Evolutionary conservation across 495 filamentous ascomycete species (phyloP).

Genomic region (Neurospora tetrasperma): DNA sequence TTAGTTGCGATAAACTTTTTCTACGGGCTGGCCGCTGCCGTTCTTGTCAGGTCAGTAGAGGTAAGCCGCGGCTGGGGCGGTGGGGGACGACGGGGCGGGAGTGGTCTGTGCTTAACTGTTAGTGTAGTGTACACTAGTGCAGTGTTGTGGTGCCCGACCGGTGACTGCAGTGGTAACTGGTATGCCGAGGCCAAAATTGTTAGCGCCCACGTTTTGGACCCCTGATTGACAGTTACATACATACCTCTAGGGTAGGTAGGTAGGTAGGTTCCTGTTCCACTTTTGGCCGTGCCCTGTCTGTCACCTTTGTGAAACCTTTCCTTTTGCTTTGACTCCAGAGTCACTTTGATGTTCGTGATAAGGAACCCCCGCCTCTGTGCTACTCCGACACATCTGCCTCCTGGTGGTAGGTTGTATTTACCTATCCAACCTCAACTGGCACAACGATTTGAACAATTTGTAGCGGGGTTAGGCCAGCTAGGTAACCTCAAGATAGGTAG

Average conservation of each 20-base stretch:
- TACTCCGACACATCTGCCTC: background rate
- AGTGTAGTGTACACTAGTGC: background rate
- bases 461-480: background rate
- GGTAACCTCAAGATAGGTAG: background rate
- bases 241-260: too few species aligned
- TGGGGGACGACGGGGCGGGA: background rate
- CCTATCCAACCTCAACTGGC: background rate
- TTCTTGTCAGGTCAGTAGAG: background rate
- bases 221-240: background rate
- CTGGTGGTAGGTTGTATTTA: background rate
- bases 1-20: background rate
- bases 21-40: background rate
- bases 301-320: background rate
- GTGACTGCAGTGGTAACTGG: background rate
- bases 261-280: background rate
- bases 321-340: background rate
- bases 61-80: background rate
- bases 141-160: too few species aligned
- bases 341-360: background rate
- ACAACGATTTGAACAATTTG: background rate
- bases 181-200: background rate
- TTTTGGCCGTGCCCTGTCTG: background rate
- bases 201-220: background rate
- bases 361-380: background rate
- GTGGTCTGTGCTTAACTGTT: background rate